phyloP scores from a whole-genome alignment of 2,329 filamentous ascomycete species.

The Alternaria sp. region DNA sequence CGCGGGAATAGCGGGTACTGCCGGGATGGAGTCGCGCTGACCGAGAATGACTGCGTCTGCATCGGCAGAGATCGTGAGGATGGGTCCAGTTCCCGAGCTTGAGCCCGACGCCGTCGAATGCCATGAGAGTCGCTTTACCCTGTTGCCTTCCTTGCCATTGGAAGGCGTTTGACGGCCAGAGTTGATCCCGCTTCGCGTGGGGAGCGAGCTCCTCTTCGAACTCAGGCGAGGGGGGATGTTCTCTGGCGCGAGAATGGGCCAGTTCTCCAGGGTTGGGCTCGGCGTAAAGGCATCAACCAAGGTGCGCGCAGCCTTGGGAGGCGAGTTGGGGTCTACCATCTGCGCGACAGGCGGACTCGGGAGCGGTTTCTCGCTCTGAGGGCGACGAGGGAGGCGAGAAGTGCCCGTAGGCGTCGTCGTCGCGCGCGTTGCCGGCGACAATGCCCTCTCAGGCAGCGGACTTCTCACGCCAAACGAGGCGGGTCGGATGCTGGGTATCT shows the following conservation, averaged over 20 bases:
- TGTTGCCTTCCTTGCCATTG: conserved; percentile 11
- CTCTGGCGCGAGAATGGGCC: conserved; percentile 39
- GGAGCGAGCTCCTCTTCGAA: conserved; percentile 24
- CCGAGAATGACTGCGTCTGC: conserved; percentile 35
- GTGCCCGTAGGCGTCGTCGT: conserved; percentile 9
- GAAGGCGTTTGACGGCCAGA: conserved; percentile 3
- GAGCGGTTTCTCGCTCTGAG: conserved; percentile 45
- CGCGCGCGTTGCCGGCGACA: background rate
- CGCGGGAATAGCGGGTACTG: conserved; percentile 13
- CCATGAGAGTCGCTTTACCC: conserved; percentile 30
- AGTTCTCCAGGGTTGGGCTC: conserved; percentile 31
- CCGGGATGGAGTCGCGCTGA: conserved; percentile 4
- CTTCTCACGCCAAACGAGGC: conserved; percentile 14
- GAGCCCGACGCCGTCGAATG: conserved; percentile 16
- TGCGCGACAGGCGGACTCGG: conserved; percentile 48
- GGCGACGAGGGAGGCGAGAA: conserved; percentile 41
- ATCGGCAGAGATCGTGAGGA: conserved; percentile 30
- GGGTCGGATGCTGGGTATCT: conserved; percentile 11
- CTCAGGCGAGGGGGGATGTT: conserved; percentile 25
- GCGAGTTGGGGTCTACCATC: conserved; percentile 37
- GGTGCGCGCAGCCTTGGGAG: conserved; percentile 45
- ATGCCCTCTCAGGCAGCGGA: conserved; percentile 10
- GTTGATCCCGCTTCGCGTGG: background rate
- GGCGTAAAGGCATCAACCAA: conserved; percentile 50
- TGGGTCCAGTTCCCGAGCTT: conserved; percentile 19